Percentiles rank a stretch among this genome's conserved stretches.
These are phyloP conservation scores for Brassica cretica DNA, from an alignment of 345 rosid genomes.

Conservation along the genomic window DNA sequence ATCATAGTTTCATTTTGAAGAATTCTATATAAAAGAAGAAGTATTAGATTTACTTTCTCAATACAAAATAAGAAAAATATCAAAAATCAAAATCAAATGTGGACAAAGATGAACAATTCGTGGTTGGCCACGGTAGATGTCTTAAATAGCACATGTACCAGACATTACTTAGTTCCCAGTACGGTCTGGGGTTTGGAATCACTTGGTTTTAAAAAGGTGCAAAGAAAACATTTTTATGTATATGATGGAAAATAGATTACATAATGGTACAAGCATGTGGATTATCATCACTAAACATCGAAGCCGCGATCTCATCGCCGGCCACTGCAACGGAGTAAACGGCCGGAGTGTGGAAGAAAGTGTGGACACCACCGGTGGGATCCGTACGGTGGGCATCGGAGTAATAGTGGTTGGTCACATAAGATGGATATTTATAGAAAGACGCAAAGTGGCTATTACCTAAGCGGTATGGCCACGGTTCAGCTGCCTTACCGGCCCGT, in stretches of 20 bases:
- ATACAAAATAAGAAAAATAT: background rate
- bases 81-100: background rate
- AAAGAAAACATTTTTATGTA: background rate
- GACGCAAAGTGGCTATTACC: slow-evolving; percentile 70
- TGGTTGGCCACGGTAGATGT: background rate
- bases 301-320: slow-evolving; percentile 79
- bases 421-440: slow-evolving; percentile 76
- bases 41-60: slow-evolving; percentile 9
- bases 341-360: slow-evolving; percentile 80
- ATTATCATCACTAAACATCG: slow-evolving; percentile 86
- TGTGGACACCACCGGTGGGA: slow-evolving; percentile 48
- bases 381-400: slow-evolving; percentile 54
- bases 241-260: slow-evolving; percentile 37
- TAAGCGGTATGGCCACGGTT: slow-evolving; percentile 87
- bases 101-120: background rate
- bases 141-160: background rate
- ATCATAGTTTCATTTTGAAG: background rate
- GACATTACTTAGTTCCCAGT: background rate
- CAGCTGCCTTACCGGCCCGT: slow-evolving; percentile 77
- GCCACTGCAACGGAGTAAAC: slow-evolving; percentile 80
- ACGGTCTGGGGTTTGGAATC: background rate
- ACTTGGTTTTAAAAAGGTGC: background rate
- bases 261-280: slow-evolving; percentile 83
- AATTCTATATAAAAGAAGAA: background rate
- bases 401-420: slow-evolving; percentile 71